Evolutionary conservation across 2,329 filamentous ascomycete species (phyloP).

Genomic region (Neodidymelliopsis sp.): DNA sequence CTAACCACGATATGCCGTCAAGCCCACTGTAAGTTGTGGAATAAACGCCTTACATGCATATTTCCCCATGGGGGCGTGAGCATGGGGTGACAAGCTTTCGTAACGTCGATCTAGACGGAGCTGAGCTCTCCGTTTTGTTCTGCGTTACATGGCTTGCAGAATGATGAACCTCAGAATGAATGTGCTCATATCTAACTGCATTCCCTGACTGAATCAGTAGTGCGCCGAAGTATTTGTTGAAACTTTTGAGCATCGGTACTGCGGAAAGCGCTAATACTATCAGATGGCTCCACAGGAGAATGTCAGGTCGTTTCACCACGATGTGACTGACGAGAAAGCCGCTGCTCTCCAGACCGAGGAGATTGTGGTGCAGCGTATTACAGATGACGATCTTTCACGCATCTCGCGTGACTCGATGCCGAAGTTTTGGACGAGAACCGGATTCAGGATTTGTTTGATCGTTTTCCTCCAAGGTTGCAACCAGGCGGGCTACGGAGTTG

Average conservation of each 20-base stretch:
- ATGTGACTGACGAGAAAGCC: slow-evolving; percentile 20
- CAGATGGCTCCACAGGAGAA: slow-evolving; percentile 15
- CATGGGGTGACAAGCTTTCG: slow-evolving; percentile 3
- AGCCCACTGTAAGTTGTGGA: background rate
- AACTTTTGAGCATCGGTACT: background rate
- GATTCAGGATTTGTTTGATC: slow-evolving; percentile 52
- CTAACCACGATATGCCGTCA: background rate
- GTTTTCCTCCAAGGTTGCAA: slow-evolving; percentile 59
- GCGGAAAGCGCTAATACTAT: background rate
- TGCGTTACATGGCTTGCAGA: background rate
- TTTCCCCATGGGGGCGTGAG: slow-evolving; percentile 1
- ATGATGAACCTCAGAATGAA: background rate
- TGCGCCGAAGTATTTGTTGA: background rate
- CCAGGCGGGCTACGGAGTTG: slow-evolving; percentile 58
- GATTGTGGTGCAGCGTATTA: slow-evolving; percentile 54
- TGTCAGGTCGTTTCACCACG: slow-evolving; percentile 18
- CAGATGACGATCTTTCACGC: slow-evolving; percentile 56
- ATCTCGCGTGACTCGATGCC: slow-evolving; percentile 53
- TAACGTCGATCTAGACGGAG: slow-evolving; percentile 5
- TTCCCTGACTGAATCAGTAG: background rate
- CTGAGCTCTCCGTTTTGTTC: slow-evolving; percentile 6
- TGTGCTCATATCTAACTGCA: background rate
- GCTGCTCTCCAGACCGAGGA: slow-evolving; percentile 51
- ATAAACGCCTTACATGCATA: background rate
- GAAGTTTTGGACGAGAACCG: slow-evolving; percentile 51